Evolutionary conservation across 2,329 filamentous ascomycete genomes (phyloP).

Genomic region (Aspergillus ibericus): DNA sequence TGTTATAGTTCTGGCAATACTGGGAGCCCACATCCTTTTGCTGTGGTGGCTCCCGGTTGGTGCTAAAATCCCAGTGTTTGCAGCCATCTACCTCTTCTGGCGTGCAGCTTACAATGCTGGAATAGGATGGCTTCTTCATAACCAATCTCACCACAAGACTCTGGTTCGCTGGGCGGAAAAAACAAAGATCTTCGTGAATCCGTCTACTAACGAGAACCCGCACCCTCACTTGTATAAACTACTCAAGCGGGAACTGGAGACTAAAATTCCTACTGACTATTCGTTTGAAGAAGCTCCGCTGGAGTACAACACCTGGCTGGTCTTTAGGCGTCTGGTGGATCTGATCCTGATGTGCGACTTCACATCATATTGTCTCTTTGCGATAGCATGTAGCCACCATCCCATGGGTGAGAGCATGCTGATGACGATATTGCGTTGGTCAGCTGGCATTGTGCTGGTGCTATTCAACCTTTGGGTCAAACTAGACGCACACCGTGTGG

Average conservation of each 20-base stretch:
- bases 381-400: conserved; percentile 77
- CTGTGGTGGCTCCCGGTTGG: conserved; percentile 70
- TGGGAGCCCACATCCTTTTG: conserved; percentile 71
- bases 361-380: conserved; percentile 93
- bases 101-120: conserved; percentile 88
- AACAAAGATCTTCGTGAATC: conserved; percentile 81
- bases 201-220: conserved; percentile 76
- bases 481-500: conserved; percentile 92
- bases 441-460: conserved; percentile 72
- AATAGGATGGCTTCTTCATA: conserved; percentile 83
- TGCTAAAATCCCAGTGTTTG: conserved; percentile 75
- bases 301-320: conserved; percentile 98
- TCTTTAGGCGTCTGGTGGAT: conserved; percentile 93
- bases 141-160: conserved; percentile 85
- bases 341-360: conserved; percentile 99
- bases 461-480: conserved; percentile 99
- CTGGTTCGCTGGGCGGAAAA: conserved; percentile 86
- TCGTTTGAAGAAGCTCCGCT: conserved; percentile 87
- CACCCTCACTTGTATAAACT: conserved; percentile 78
- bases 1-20: conserved; percentile 72
- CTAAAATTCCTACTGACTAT: conserved; percentile 93
- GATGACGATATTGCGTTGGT: conserved; percentile 75
- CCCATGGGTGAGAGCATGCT: conserved; percentile 70
- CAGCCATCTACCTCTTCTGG: conserved; percentile 86
- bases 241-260: conserved; percentile 85